Evolutionary conservation across 148 eudicot species (phyloP).

Genomic region (Persicaria maculosa): DNA sequence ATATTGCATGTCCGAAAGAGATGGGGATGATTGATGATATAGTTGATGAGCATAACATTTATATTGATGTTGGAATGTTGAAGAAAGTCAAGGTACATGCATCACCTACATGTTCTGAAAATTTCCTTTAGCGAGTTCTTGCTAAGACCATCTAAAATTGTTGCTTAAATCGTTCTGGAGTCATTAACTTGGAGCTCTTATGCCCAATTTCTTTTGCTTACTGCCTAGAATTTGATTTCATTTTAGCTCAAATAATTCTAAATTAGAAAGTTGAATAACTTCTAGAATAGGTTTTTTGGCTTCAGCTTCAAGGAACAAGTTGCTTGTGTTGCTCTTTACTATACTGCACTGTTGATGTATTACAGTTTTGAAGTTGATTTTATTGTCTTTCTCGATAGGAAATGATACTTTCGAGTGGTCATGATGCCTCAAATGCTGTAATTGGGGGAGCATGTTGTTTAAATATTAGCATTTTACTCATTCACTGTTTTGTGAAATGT

Average conservation of each 20-base stretch:
- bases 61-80: too few relatives aligned
- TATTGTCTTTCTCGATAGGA: conserved; percentile 32
- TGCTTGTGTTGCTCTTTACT: not conserved
- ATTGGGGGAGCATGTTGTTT: too few relatives aligned
- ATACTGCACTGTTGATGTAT: not conserved
- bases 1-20: not conserved
- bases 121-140: too few relatives aligned
- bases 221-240: not conserved
- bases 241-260: not conserved
- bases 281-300: not conserved
- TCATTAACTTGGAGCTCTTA: not conserved
- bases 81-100: too few relatives aligned
- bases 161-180: too few relatives aligned
- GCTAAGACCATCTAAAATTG: too few relatives aligned
- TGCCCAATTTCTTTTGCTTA: not conserved
- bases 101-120: too few relatives aligned
- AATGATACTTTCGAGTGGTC: conserved; percentile 62
- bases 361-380: too few relatives aligned
- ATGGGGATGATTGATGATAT: conserved; percentile 71
- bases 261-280: not conserved
- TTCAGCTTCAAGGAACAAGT: not conserved
- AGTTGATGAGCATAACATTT: conserved; percentile 76
- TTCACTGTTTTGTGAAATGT: conserved; percentile 4
- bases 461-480: too few relatives aligned
- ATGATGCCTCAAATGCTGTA: conserved; percentile 38